phyloP scores from a whole-genome alignment of 805 yeast genomes.

The Peterozyma toletana region DNA sequence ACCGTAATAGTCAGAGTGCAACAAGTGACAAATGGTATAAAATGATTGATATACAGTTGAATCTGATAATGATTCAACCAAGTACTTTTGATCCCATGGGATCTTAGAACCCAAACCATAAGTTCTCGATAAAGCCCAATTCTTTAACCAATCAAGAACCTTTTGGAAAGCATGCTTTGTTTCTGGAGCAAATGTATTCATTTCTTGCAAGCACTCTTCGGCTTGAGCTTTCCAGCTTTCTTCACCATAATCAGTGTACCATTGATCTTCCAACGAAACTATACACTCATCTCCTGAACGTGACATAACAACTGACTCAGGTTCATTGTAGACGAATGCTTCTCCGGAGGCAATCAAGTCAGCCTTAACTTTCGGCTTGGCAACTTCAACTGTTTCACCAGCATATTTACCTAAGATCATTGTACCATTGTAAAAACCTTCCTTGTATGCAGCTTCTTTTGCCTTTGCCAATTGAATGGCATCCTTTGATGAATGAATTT shows the following conservation, averaged over 20 bases:
- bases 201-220: constrained; percentile 61
- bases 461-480: constrained; percentile 80
- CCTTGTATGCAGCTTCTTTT: constrained; percentile 92
- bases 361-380: constrained; percentile 79
- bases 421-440: constrained; percentile 88
- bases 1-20: constrained; percentile 87
- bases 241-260: constrained; percentile 98
- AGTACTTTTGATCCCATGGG: constrained; percentile 94
- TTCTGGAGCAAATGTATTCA: constrained; percentile 79
- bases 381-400: constrained; percentile 87
- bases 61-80: constrained; percentile 92
- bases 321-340: constrained; percentile 91
- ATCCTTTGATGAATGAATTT: constrained; percentile 94
- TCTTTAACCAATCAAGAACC: constrained; percentile 91
- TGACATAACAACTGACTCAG: constrained; percentile 83
- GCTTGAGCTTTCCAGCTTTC: constrained; percentile 80
- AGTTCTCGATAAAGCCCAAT: constrained; percentile 97
- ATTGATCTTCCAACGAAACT: constrained; percentile 96
- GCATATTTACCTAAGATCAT: constrained; percentile 74
- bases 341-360: constrained; percentile 72
- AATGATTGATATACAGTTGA: constrained; percentile 94
- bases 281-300: constrained; percentile 97
- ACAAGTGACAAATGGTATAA: constrained; percentile 81
- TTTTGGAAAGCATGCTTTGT: constrained; percentile 89
- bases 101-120: constrained; percentile 92